Evolutionary conservation across 495 filamentous ascomycete species (phyloP).

Genomic region (Penicillium odoratum): DNA sequence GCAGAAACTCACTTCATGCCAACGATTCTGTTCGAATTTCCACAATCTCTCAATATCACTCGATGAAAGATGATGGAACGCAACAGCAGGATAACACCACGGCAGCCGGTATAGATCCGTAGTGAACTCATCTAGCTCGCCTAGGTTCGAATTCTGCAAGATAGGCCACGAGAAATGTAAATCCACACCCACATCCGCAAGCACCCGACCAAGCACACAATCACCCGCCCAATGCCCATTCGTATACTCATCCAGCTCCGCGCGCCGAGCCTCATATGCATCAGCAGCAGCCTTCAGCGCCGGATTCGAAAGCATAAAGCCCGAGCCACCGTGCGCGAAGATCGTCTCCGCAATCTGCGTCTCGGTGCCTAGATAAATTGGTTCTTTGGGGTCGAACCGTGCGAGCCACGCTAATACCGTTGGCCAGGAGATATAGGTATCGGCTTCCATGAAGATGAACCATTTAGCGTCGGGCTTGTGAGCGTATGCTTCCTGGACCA

Average conservation of each 20-base stretch:
- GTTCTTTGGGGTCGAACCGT: slow-evolving; percentile 48
- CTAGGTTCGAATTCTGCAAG: slow-evolving; percentile 49
- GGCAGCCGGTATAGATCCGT: slow-evolving; percentile 40
- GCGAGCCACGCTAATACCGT: slow-evolving; percentile 59
- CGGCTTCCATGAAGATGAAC: slow-evolving; percentile 70
- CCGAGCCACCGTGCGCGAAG: slow-evolving; percentile 70
- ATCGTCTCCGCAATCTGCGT: slow-evolving; percentile 52
- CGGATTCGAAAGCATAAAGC: slow-evolving; percentile 62
- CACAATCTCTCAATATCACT: slow-evolving; percentile 40
- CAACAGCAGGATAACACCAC: slow-evolving; percentile 58
- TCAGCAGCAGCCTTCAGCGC: slow-evolving; percentile 50
- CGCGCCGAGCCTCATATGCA: slow-evolving; percentile 44
- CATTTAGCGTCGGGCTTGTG: slow-evolving; percentile 55
- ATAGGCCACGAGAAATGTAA: slow-evolving; percentile 53
- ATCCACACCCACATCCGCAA: slow-evolving; percentile 54
- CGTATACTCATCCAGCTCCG: slow-evolving; percentile 54
- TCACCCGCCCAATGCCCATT: slow-evolving; percentile 68
- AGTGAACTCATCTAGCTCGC: slow-evolving; percentile 46
- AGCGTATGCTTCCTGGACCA: slow-evolving; percentile 48
- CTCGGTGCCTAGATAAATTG: slow-evolving; percentile 60
- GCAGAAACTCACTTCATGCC: slow-evolving; percentile 30
- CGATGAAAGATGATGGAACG: slow-evolving; percentile 52
- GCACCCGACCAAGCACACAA: slow-evolving; percentile 58
- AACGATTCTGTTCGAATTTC: slow-evolving; percentile 43
- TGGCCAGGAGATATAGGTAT: slow-evolving; percentile 65